phyloP scores from a whole-genome alignment of 2,329 filamentous ascomycete genomes.

The Triangularia verruculosa region DNA sequence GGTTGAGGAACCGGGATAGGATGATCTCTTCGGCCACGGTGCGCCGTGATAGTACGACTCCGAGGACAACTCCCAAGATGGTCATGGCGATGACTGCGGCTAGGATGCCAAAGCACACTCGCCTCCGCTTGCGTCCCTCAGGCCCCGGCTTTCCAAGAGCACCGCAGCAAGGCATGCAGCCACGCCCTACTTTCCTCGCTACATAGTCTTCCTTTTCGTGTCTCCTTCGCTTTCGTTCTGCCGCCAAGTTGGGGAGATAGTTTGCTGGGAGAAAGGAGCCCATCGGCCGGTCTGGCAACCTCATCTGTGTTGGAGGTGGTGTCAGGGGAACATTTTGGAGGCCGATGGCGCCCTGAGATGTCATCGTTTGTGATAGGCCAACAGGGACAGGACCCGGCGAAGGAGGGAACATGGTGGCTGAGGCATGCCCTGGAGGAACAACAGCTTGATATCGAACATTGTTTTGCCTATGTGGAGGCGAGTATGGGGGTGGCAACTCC shows the following conservation, averaged over 20 bases:
- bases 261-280: slow-evolving; percentile 47
- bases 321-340: slow-evolving; percentile 59
- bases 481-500: slow-evolving; percentile 56
- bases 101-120: slow-evolving; percentile 55
- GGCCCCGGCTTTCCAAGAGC: slow-evolving; percentile 63
- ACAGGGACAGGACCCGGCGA: slow-evolving; percentile 63
- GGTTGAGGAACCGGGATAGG: slow-evolving; percentile 69
- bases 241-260: slow-evolving; percentile 41
- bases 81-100: slow-evolving; percentile 52
- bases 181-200: slow-evolving; percentile 59
- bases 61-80: slow-evolving; percentile 56
- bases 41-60: slow-evolving; percentile 50
- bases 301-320: slow-evolving; percentile 33
- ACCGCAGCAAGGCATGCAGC: slow-evolving; percentile 59
- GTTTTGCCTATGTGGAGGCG: slow-evolving; percentile 43
- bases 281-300: slow-evolving; percentile 43
- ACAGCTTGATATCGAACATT: slow-evolving; percentile 54
- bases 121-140: slow-evolving; percentile 61
- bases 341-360: slow-evolving; percentile 57
- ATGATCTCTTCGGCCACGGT: slow-evolving; percentile 31
- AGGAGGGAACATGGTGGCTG: slow-evolving; percentile 47
- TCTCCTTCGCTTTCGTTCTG: slow-evolving; percentile 51
- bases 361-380: slow-evolving; percentile 59
- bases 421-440: slow-evolving; percentile 53
- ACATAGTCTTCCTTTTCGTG: slow-evolving; percentile 65